phyloP scores from a whole-genome alignment of 306 rosid species.

The Oemleria cerasiformis region DNA sequence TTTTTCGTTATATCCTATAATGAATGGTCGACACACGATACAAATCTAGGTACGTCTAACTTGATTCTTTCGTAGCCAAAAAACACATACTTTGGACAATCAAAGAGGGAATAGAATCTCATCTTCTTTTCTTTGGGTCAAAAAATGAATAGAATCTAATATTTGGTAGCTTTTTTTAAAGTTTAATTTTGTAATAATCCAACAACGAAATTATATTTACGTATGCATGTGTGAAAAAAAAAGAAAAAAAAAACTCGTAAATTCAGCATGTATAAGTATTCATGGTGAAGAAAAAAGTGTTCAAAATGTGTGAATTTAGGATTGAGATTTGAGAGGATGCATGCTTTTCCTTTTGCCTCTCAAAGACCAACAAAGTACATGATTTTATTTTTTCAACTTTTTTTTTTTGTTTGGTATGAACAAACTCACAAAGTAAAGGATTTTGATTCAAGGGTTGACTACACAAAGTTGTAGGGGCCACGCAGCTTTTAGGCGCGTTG shows the following conservation, averaged over 20 bases:
- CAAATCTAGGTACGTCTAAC: background rate
- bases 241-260: too few relatives aligned
- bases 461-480: slow-evolving; percentile 14
- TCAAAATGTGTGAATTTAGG: too few relatives aligned
- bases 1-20: background rate
- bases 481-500: slow-evolving; percentile 26
- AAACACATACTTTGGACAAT: background rate
- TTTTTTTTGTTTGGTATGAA: too few relatives aligned
- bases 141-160: too few relatives aligned
- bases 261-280: too few relatives aligned
- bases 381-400: too few relatives aligned
- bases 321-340: too few relatives aligned
- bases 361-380: background rate
- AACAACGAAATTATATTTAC: too few relatives aligned
- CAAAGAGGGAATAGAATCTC: slow-evolving; percentile 2
- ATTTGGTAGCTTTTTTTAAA: too few relatives aligned
- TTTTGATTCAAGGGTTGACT: slow-evolving; percentile 38
- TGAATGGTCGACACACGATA: background rate
- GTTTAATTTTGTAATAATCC: too few relatives aligned
- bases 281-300: too few relatives aligned
- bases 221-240: too few relatives aligned
- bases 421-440: background rate
- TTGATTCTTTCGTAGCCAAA: background rate
- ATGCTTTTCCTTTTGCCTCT: background rate
- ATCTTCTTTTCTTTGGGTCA: background rate